phyloP scores from a whole-genome alignment of 192 early-diverging fungal species.

The Coemansia sp. region DNA sequence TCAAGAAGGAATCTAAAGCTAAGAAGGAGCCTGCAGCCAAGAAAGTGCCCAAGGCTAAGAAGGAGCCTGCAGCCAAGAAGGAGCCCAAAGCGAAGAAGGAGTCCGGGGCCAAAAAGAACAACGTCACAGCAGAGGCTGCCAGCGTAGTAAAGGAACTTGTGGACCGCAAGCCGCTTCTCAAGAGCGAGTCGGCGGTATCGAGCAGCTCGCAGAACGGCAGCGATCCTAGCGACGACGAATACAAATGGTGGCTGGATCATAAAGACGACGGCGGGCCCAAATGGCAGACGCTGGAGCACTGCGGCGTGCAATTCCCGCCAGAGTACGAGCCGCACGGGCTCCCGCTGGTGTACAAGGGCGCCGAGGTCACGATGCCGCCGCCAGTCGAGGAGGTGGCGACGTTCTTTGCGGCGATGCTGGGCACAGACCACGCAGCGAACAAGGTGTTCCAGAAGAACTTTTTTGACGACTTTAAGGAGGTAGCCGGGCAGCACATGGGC shows the following conservation, averaged over 20 bases:
- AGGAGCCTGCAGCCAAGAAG: neutral
- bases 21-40: neutral
- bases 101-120: conserved; percentile 17
- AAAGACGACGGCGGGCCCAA: conserved; percentile 66
- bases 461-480: conserved; percentile 78
- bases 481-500: conserved; percentile 62
- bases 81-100: neutral
- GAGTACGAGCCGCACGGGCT: conserved; percentile 86
- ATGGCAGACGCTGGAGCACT: conserved; percentile 87
- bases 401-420: conserved; percentile 87
- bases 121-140: neutral
- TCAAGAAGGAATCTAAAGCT: neutral
- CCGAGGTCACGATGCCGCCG: conserved; percentile 61
- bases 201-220: conserved; percentile 23
- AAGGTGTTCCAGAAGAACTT: conserved; percentile 88
- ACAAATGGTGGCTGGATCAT: conserved; percentile 71
- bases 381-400: conserved; percentile 92
- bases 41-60: conserved; percentile 12
- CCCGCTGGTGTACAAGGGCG: conserved; percentile 84
- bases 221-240: conserved; percentile 56
- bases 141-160: conserved; percentile 11
- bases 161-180: conserved; percentile 37
- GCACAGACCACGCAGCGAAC: conserved; percentile 82
- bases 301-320: conserved; percentile 89
- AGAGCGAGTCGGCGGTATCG: conserved; percentile 32